A percentile compares a stretch with the other conserved stretches of the same genome.
These are phyloP conservation scores for Guadua angustifolia DNA, from an alignment of 176 grass and related monocot genomes.

Conservation along the genomic window DNA sequence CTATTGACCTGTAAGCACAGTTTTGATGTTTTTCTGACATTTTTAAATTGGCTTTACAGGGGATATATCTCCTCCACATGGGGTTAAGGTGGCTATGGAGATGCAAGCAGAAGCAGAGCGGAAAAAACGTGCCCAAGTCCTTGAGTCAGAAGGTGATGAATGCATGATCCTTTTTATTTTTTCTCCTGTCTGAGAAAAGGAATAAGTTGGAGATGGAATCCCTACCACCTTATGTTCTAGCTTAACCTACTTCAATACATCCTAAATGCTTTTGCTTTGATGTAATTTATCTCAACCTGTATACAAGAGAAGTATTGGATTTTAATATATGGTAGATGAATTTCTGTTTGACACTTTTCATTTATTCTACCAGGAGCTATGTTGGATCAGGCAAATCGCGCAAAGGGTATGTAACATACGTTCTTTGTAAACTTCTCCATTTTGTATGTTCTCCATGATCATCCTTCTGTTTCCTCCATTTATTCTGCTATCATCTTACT, in stretches of 20 bases:
- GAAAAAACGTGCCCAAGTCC: conserved; percentile 91
- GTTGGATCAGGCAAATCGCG: conserved; percentile 87
- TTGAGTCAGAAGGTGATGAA: conserved; percentile 87
- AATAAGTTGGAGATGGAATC: neutral
- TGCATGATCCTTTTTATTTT: neutral
- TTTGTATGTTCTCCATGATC: neutral
- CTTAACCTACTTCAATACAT: conserved; percentile 32
- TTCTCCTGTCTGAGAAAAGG: conserved; percentile 8
- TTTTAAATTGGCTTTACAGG: conserved; percentile 49
- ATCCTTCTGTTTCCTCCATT: conserved; percentile 5
- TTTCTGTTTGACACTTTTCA: conserved; percentile 15
- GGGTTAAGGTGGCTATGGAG: conserved; percentile 91
- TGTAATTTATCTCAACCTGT: conserved; percentile 3
- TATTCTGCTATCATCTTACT: conserved; percentile 1
- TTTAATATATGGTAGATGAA: neutral
- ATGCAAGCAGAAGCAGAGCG: conserved; percentile 99
- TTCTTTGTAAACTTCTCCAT: neutral
- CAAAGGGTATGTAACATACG: conserved; percentile 70
- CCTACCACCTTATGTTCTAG: conserved; percentile 4
- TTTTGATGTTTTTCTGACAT: conserved; percentile 11
- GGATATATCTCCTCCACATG: conserved; percentile 90
- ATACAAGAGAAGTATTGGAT: neutral
- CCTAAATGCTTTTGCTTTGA: conserved; percentile 34
- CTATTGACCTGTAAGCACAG: neutral
- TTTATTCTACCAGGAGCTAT: conserved; percentile 60